Evolutionary conservation across 768 basidiomycete species (phyloP).

Genomic region (Xanthoconium purpureum): DNA sequence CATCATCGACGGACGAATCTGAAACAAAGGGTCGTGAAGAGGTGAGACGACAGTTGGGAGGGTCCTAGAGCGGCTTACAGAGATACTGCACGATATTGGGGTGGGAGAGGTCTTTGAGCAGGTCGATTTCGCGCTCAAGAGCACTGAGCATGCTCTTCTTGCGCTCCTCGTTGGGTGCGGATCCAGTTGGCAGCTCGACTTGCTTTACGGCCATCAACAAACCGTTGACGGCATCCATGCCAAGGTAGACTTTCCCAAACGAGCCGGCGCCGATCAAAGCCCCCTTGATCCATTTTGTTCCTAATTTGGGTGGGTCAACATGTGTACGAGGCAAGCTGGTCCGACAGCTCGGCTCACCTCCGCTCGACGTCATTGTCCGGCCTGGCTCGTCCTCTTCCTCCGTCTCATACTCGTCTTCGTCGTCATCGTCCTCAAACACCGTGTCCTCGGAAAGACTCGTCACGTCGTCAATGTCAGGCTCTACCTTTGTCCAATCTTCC

Average conservation of each 20-base stretch:
- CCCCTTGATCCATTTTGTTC: slow-evolving; percentile 95
- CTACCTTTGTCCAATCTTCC: slow-evolving; percentile 77
- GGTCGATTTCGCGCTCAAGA: slow-evolving; percentile 89
- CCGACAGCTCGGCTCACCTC: slow-evolving; percentile 38
- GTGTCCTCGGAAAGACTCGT: slow-evolving; percentile 44
- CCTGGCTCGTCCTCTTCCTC: slow-evolving; percentile 51
- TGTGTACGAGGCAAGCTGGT: neutral
- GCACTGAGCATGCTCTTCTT: slow-evolving; percentile 92
- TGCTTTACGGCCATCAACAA: slow-evolving; percentile 97
- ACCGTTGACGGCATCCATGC: slow-evolving; percentile 89
- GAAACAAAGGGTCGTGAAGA: neutral
- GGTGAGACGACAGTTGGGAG: neutral
- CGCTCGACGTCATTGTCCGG: slow-evolving; percentile 53
- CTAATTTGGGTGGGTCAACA: slow-evolving; percentile 34
- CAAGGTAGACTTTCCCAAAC: slow-evolving; percentile 92
- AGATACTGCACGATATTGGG: slow-evolving; percentile 98
- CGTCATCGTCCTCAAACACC: slow-evolving; percentile 48
- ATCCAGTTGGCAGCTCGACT: slow-evolving; percentile 85
- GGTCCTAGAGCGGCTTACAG: slow-evolving; percentile 50
- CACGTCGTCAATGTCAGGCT: slow-evolving; percentile 49
- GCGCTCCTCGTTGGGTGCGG: slow-evolving; percentile 83
- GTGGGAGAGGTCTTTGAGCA: slow-evolving; percentile 89
- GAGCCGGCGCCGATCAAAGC: slow-evolving; percentile 94
- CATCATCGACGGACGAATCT: slow-evolving; percentile 94
- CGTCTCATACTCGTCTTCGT: slow-evolving; percentile 45